These are phyloP conservation scores for Candida germanica DNA, from an alignment of 805 yeast genomes.

Conservation along the genomic window DNA sequence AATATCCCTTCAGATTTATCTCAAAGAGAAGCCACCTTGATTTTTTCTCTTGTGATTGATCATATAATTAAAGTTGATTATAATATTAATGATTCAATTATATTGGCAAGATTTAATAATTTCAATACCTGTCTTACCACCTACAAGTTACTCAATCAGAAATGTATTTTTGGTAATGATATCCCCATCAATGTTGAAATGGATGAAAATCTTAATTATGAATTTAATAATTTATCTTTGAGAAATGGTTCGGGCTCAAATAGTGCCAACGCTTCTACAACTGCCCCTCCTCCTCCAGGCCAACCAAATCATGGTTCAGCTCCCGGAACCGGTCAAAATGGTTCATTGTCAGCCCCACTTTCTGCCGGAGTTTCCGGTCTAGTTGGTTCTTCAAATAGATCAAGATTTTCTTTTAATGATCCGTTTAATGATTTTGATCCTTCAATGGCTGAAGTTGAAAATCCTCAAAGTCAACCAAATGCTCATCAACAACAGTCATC, in stretches of 20 bases:
- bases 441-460: not conserved
- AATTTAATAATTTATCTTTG: slow-evolving; percentile 9
- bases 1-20: slow-evolving; percentile 65
- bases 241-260: slow-evolving; percentile 7
- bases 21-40: slow-evolving; percentile 60
- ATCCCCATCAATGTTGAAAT: slow-evolving; percentile 36
- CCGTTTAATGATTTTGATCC: slow-evolving; percentile 35
- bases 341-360: slow-evolving; percentile 2
- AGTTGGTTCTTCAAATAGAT: slow-evolving; percentile 44
- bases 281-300: not conserved
- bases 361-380: slow-evolving; percentile 2
- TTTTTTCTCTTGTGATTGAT: slow-evolving; percentile 69
- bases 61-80: slow-evolving; percentile 50
- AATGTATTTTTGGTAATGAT: slow-evolving; percentile 36
- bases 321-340: not conserved
- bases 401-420: slow-evolving; percentile 69
- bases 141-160: slow-evolving; percentile 38
- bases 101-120: slow-evolving; percentile 36
- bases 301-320: not conserved
- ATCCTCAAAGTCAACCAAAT: not conserved
- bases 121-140: slow-evolving; percentile 40
- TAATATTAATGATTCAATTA: slow-evolving; percentile 22
- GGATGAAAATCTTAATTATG: slow-evolving; percentile 12
- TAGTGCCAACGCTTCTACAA: not conserved
- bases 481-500: not conserved